Evolutionary conservation across 352 stramenopile species (phyloP).

Genomic region (Achlya hypogyna): DNA sequence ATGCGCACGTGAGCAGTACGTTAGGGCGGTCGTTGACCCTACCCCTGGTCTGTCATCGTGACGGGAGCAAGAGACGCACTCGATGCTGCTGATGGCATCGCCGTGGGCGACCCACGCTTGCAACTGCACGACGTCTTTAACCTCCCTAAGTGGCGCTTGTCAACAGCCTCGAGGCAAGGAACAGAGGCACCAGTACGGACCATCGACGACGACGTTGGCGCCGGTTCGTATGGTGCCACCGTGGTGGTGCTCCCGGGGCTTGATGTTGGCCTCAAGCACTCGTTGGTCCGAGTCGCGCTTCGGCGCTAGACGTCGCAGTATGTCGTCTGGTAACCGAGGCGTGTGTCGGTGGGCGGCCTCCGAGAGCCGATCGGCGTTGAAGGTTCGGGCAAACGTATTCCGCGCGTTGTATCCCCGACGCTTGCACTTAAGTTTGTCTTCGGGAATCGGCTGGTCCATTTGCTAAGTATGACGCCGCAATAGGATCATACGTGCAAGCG

Average conservation of each 20-base stretch:
- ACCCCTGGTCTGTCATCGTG: not conserved
- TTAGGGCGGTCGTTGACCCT: constrained; percentile 43
- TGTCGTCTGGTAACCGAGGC: constrained; percentile 21
- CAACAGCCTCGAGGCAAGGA: not conserved
- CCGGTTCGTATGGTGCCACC: not conserved
- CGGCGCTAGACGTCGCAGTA: constrained; percentile 22
- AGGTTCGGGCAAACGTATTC: constrained; percentile 49
- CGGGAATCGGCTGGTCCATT: constrained; percentile 34
- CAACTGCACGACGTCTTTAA: not conserved
- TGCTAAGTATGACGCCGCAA: not conserved
- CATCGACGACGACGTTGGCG: not conserved
- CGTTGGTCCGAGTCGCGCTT: constrained; percentile 27
- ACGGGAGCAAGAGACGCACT: not conserved
- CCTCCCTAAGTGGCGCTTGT: not conserved
- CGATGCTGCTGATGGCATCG: constrained; percentile 6
- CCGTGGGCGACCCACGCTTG: constrained; percentile 5
- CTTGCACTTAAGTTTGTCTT: constrained; percentile 51
- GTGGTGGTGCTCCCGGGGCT: constrained; percentile 23
- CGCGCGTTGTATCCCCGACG: constrained; percentile 52
- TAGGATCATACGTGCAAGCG: constrained; percentile 22
- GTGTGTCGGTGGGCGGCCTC: not conserved
- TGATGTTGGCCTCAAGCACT: constrained; percentile 30
- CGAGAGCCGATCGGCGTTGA: constrained; percentile 29
- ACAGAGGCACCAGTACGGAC: not conserved
- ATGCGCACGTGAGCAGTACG: constrained; percentile 45